A percentile compares a stretch with the other conserved stretches of the same genome.
These are phyloP conservation scores for Fusarium sp. DNA, from an alignment of 2,329 filamentous ascomycete species.

Conservation along the genomic window DNA sequence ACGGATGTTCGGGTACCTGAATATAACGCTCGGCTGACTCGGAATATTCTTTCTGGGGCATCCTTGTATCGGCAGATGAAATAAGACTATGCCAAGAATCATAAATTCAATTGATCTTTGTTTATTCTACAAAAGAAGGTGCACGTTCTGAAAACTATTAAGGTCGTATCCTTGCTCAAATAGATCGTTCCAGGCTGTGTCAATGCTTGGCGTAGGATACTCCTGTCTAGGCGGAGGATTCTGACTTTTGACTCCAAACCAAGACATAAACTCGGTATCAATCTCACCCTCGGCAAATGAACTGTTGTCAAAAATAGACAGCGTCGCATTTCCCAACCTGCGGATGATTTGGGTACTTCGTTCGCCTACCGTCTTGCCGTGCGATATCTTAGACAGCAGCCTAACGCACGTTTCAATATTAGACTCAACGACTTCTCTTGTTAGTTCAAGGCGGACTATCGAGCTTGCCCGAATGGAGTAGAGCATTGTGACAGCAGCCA, in stretches of 20 bases:
- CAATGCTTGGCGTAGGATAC: slow-evolving; percentile 43
- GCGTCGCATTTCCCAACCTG: slow-evolving; percentile 39
- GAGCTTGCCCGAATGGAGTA: slow-evolving; percentile 40
- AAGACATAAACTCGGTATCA: slow-evolving; percentile 46
- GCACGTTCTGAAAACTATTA: slow-evolving; percentile 34
- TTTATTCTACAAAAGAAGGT: slow-evolving; percentile 29
- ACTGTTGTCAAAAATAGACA: slow-evolving; percentile 38
- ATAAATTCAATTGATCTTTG: background rate
- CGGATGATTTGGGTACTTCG: slow-evolving; percentile 38
- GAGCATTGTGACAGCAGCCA: slow-evolving; percentile 45
- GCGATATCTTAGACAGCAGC: slow-evolving; percentile 40
- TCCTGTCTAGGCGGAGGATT: slow-evolving; percentile 38
- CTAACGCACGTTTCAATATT: slow-evolving; percentile 42
- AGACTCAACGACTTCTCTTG: slow-evolving; percentile 40
- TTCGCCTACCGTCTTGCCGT: slow-evolving; percentile 40
- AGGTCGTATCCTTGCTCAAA: slow-evolving; percentile 45
- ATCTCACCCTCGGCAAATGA: slow-evolving; percentile 36
- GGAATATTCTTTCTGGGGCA: background rate
- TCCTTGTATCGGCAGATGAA: slow-evolving; percentile 1
- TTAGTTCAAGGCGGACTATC: slow-evolving; percentile 32
- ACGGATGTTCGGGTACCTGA: no score
- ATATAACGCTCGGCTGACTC: no score
- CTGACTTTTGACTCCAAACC: slow-evolving; percentile 44
- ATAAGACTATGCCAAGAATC: background rate
- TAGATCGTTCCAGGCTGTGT: slow-evolving; percentile 44